Evolutionary conservation across 768 basidiomycete genomes (phyloP).

Genomic region (Pulveroboletus ravenelii): DNA sequence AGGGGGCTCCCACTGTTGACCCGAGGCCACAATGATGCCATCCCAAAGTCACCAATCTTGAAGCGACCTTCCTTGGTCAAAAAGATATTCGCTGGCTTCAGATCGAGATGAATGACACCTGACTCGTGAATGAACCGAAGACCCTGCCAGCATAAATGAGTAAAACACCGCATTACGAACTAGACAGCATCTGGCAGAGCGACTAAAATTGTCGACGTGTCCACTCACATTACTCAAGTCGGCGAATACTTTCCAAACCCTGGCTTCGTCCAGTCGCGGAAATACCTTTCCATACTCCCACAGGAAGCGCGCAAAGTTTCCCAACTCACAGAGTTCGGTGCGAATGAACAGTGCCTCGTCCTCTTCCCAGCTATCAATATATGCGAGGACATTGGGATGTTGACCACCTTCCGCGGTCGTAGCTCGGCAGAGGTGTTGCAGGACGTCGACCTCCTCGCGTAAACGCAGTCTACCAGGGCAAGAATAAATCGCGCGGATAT

Average conservation of each 20-base stretch:
- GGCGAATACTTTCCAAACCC: slow-evolving; percentile 93
- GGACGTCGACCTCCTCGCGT: slow-evolving; percentile 90
- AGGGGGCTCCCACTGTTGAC: slow-evolving; percentile 33
- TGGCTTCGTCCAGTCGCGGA: slow-evolving; percentile 82
- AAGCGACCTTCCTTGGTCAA: slow-evolving; percentile 82
- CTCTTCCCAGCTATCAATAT: slow-evolving; percentile 96
- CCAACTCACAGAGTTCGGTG: slow-evolving; percentile 91
- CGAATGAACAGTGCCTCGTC: slow-evolving; percentile 83
- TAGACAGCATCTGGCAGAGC: slow-evolving; percentile 20
- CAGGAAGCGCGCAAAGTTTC: slow-evolving; percentile 87
- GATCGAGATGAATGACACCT: slow-evolving; percentile 89
- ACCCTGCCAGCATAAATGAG: slow-evolving; percentile 46
- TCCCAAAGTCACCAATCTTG: slow-evolving; percentile 98
- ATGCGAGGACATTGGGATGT: slow-evolving; percentile 82
- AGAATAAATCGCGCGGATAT: slow-evolving; percentile 17
- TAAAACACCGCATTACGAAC: slow-evolving; percentile 21
- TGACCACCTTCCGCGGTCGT: slow-evolving; percentile 23
- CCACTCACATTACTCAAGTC: slow-evolving; percentile 82
- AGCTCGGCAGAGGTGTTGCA: slow-evolving; percentile 64
- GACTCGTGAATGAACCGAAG: slow-evolving; percentile 85
- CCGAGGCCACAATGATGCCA: slow-evolving; percentile 93
- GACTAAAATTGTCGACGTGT: slow-evolving; percentile 2
- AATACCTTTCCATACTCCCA: slow-evolving; percentile 85
- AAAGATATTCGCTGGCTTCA: slow-evolving; percentile 97
- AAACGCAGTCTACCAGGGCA: slow-evolving; percentile 59